A percentile compares a stretch with the other conserved stretches of the same genome.
Conservation (phyloP, 1,284 basidiomycete species). For the Ustilago nuda region DNA sequence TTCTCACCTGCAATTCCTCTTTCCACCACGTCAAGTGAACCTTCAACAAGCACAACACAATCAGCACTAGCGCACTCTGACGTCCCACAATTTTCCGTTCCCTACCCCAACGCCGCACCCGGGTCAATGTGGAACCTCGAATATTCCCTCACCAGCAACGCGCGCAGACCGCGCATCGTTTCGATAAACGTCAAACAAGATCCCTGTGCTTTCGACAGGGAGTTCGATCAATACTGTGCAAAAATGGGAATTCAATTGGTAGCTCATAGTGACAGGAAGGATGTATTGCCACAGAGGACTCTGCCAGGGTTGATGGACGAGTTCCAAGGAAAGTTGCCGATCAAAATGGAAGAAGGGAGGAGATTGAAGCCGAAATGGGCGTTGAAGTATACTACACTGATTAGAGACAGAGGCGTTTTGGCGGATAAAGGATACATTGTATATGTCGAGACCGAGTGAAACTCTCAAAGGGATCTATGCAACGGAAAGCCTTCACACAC, state of each 20-base stretch:
- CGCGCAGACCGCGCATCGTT: conserved; percentile 45
- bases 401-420: conserved; percentile 58
- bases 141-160: conserved; percentile 31
- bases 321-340: conserved; percentile 48
- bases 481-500: neutral
- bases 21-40: conserved; percentile 28
- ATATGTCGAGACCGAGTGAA: conserved; percentile 20
- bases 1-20: conserved; percentile 41
- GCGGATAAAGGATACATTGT: conserved; percentile 59
- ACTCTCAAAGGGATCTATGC: no score
- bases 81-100: conserved; percentile 11
- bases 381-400: conserved; percentile 60
- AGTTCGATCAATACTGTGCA: conserved; percentile 52
- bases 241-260: conserved; percentile 51
- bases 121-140: conserved; percentile 38
- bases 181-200: conserved; percentile 60
- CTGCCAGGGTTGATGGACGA: conserved; percentile 55
- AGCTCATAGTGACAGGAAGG: conserved; percentile 51
- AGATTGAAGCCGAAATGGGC: conserved; percentile 52
- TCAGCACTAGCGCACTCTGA: conserved; percentile 13
- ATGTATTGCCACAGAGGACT: conserved; percentile 52
- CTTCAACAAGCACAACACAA: conserved; percentile 20
- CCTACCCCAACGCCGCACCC: neutral
- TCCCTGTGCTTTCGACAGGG: conserved; percentile 48
- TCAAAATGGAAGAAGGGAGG: conserved; percentile 11